Evolutionary conservation across 306 rosid species (phyloP), one percentile per base, ranked within the genome.

Genomic region (Canavalia ensiformis): DNA sequence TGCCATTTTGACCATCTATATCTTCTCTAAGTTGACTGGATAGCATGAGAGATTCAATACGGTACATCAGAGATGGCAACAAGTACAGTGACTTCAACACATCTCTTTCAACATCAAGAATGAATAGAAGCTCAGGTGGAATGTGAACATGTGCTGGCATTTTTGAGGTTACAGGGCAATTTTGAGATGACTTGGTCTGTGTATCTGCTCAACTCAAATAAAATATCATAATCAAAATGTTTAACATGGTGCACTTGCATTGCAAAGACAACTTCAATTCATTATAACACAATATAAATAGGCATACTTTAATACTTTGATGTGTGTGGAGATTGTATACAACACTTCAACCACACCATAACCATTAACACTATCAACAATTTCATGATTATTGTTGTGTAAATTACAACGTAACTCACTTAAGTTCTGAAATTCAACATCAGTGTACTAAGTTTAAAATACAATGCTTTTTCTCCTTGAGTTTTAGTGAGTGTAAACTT

Each of bases 1-100:
- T 81, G 84, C 70, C 75, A 3, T 77, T 34, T 50, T 80, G 88
- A 75, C 84, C 78, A 75, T 74, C 73, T 68, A 95, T 93, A 84
- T 90, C 97, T 82, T 76, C 84, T 84, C 97, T 93, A 58, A 95
- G 98, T 84, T 95, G 97, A 84, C 96, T 87, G 5, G 99, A 94
- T 74, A 95, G 75, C 98, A 93, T 91, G 63, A 93, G 72, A 31
- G 97, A 91, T 78, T 93, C 93, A 72, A 93, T 86, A 35, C 97
- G 98, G 75, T 90, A 88, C 94, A 95, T 89, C 84, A 95, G 49
- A 1, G 99, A 93, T 25, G 99, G 99, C 64, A 95, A 76, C 75
- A 95, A 82, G 88, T 95, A 95, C 76, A 90, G 42, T 72, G 99
- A 88, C 88, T 82, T 93, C 50, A 86, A 75, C 47, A 92, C 25